A percentile compares a stretch with the other conserved stretches of the same genome.
Evolutionary conservation across 805 yeast species (phyloP).

Genomic region (Saturnispora saitoi): DNA sequence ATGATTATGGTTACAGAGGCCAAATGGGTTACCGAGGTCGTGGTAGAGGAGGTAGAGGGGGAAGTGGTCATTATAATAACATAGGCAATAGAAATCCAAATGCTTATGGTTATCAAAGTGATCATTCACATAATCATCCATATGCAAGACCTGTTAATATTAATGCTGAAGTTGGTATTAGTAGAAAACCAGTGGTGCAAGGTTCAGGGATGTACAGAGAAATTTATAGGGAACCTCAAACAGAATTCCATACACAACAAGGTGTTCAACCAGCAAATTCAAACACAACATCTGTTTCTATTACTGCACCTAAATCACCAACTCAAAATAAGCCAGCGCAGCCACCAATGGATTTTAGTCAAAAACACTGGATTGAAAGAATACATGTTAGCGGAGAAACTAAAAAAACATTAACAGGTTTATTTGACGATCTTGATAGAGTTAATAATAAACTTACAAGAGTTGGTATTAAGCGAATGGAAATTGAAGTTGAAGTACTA

Average conservation of each 20-base stretch:
- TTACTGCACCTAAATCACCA: neutral
- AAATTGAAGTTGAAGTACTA: conserved; percentile 23
- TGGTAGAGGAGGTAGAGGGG: conserved; percentile 2
- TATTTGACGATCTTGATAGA: conserved; percentile 20
- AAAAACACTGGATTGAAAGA: conserved; percentile 26
- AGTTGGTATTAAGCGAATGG: conserved; percentile 16
- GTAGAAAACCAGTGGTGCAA: neutral
- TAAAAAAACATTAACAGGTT: conserved; percentile 12
- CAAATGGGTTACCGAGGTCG: conserved; percentile 1
- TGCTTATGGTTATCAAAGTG: conserved; percentile 1
- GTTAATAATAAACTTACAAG: conserved; percentile 16
- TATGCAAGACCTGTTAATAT: neutral
- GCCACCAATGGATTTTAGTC: conserved; percentile 11
- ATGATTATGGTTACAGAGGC: neutral
- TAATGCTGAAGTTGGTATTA: neutral
- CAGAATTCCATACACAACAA: neutral
- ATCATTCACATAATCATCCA: neutral
- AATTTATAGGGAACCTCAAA: neutral
- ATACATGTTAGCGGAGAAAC: conserved; percentile 18
- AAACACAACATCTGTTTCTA: neutral
- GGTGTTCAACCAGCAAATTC: neutral
- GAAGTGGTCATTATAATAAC: neutral
- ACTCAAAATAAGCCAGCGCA: neutral
- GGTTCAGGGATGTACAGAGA: neutral
- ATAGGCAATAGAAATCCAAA: neutral